Evolutionary conservation across 495 filamentous ascomycete genomes (phyloP).

Genomic region (Penicilliopsis zonata): DNA sequence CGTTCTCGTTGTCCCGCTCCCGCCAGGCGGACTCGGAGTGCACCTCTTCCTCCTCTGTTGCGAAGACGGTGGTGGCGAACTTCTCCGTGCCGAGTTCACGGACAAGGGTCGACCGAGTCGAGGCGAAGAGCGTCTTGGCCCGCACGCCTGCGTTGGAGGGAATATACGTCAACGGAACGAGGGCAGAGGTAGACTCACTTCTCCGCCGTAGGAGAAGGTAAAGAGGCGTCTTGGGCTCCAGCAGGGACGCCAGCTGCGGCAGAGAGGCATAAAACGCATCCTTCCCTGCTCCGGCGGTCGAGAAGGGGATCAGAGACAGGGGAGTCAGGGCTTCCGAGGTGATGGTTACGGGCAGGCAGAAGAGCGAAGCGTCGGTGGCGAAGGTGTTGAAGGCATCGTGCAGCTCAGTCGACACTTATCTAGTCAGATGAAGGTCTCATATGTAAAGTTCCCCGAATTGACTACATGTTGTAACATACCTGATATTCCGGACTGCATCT

Average conservation of each 20-base stretch:
- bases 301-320: conserved; percentile 42
- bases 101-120: conserved; percentile 70
- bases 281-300: conserved; percentile 6
- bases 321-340: conserved; percentile 61
- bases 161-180: conserved; percentile 79
- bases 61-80: conserved; percentile 73
- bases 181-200: conserved; percentile 32
- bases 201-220: conserved; percentile 77
- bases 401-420: conserved; percentile 86
- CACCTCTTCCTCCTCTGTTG: conserved; percentile 54
- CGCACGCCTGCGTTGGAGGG: conserved; percentile 82
- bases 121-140: conserved; percentile 92
- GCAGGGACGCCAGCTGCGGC: conserved; percentile 52
- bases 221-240: conserved; percentile 62
- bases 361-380: conserved; percentile 47
- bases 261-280: conserved; percentile 47
- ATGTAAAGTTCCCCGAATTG: conserved; percentile 2
- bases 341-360: conserved; percentile 77
- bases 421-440: too few species aligned
- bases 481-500: conserved; percentile 85
- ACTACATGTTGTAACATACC: too few species aligned
- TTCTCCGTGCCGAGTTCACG: conserved; percentile 83
- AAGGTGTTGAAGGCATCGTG: conserved; percentile 69
- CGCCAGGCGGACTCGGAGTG: conserved; percentile 61
- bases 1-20: conserved; percentile 55